phyloP scores from a whole-genome alignment of 306 rosid species.

The Fragaria vesca region DNA sequence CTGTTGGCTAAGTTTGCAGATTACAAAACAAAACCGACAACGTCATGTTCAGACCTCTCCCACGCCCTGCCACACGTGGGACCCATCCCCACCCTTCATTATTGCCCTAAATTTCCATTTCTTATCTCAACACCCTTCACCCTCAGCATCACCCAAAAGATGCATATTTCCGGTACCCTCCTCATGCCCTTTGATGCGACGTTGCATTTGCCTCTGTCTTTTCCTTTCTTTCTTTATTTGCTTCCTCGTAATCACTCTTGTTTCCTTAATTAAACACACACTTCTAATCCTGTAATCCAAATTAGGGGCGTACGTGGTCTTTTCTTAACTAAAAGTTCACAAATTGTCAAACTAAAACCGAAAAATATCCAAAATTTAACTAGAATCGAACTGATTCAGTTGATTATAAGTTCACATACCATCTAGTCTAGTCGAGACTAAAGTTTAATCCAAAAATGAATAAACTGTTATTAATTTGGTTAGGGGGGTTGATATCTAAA shows the following conservation, averaged over 20 bases:
- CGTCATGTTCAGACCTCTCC: conserved; percentile 67
- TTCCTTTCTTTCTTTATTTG: not conserved
- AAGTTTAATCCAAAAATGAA: too few species aligned
- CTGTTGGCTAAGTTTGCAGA: conserved; percentile 17
- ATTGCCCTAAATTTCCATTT: conserved; percentile 36
- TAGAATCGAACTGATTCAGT: not conserved
- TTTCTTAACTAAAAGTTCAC: not conserved
- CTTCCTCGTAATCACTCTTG: conserved; percentile 19
- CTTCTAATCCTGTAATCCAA: not conserved
- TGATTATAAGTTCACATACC: too few species aligned
- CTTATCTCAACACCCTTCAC: conserved; percentile 25
- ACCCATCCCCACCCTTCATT: conserved; percentile 41
- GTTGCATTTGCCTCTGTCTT: not conserved
- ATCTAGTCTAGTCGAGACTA: too few species aligned
- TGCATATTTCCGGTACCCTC: conserved; percentile 17
- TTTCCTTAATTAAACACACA: conserved; percentile 34
- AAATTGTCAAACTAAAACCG: too few species aligned
- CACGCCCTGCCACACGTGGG: conserved; percentile 65
- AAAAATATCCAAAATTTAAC: not conserved
- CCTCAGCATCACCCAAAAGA: conserved; percentile 17
- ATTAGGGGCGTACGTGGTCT: not conserved
- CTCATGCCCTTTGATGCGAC: conserved; percentile 18
- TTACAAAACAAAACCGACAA: conserved; percentile 59
- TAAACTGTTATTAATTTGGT: too few species aligned
- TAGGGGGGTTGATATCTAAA: too few species aligned